Evolutionary conservation across 225 moss, liverwort and hornwort species (phyloP).

Genomic region (Rhytidiadelphus loreus): DNA sequence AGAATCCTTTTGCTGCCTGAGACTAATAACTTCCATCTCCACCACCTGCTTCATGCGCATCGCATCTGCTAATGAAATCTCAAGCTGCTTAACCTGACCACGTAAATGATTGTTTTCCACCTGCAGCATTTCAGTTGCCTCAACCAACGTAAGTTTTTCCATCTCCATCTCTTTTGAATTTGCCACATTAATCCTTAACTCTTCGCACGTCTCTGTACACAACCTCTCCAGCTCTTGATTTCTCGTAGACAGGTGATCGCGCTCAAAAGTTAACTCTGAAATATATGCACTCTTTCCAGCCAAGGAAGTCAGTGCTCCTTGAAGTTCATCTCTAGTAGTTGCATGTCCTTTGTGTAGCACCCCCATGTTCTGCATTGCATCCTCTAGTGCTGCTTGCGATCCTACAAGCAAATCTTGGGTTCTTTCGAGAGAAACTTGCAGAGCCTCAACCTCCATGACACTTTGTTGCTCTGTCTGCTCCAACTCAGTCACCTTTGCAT

Average conservation of each 20-base stretch:
- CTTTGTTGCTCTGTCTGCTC: background rate
- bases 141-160: slow-evolving; percentile 4
- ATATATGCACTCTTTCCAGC: background rate
- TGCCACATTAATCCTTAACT: background rate
- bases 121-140: background rate
- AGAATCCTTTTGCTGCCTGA: slow-evolving; percentile 5
- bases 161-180: background rate
- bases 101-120: background rate
- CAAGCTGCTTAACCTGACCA: slow-evolving; percentile 10
- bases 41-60: background rate
- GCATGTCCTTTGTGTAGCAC: background rate
- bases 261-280: background rate
- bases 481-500: background rate
- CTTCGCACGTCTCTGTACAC: background rate
- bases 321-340: slow-evolving; percentile 17
- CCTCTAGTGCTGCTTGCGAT: slow-evolving; percentile 12
- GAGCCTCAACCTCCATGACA: slow-evolving; percentile 1
- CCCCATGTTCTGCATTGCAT: slow-evolving; percentile 3
- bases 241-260: slow-evolving; percentile 2
- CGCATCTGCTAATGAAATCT: slow-evolving; percentile 3
- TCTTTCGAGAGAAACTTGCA: slow-evolving; percentile 7
- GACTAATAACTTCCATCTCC: slow-evolving; percentile 10
- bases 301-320: slow-evolving; percentile 4
- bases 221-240: slow-evolving; percentile 5
- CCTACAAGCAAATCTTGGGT: slow-evolving; percentile 2